Conservation (phyloP, 441 rosid species). For the Populus hybrid region DNA sequence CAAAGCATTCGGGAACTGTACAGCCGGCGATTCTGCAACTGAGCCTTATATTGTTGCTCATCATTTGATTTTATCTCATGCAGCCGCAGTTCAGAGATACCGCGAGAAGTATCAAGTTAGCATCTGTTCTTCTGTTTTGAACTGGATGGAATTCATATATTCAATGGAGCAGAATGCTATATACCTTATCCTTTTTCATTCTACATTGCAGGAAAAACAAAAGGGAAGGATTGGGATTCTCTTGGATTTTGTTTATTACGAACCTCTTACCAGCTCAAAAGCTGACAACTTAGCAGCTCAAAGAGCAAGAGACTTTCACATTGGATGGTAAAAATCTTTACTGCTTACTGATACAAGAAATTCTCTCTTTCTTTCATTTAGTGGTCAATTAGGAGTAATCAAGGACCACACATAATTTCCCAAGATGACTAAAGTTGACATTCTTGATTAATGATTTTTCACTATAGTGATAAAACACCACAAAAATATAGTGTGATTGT, state of each 20-base stretch:
- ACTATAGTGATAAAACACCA: background rate
- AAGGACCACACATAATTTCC: background rate
- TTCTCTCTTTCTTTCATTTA: background rate
- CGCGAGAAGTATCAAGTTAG: slow-evolving; percentile 67
- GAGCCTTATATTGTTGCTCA: slow-evolving; percentile 89
- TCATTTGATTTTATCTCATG: slow-evolving; percentile 76
- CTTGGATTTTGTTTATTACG: slow-evolving; percentile 92
- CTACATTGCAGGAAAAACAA: slow-evolving; percentile 48
- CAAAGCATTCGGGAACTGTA: slow-evolving; percentile 73
- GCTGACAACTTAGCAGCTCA: slow-evolving; percentile 88
- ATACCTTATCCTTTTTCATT: background rate
- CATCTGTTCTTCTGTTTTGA: background rate
- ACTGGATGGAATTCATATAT: background rate
- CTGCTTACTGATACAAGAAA: background rate
- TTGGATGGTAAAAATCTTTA: slow-evolving; percentile 64
- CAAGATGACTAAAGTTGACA: background rate
- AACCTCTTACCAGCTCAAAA: slow-evolving; percentile 83
- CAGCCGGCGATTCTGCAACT: slow-evolving; percentile 71
- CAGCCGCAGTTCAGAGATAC: slow-evolving; percentile 77
- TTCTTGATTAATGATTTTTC: background rate
- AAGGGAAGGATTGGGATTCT: slow-evolving; percentile 89
- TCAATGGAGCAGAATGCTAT: background rate
- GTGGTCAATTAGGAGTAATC: background rate
- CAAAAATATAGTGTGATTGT: background rate
- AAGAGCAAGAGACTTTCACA: slow-evolving; percentile 92